phyloP scores from a whole-genome alignment of 208 protist species.

The Leishmania amazonensis region DNA sequence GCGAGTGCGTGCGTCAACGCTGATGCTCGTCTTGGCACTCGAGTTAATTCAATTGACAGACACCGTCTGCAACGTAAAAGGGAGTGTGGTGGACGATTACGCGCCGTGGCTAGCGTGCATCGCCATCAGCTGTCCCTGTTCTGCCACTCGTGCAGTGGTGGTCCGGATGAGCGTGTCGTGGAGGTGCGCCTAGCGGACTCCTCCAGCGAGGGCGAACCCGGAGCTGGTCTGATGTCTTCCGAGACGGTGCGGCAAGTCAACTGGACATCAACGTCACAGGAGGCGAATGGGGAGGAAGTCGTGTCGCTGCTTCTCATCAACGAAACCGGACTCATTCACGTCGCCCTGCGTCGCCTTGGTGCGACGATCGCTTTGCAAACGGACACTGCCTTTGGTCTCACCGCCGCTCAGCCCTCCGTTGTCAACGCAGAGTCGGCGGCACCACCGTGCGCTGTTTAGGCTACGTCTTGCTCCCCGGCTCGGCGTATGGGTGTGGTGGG shows the following conservation, averaged over 20 bases:
- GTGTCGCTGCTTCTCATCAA: neutral
- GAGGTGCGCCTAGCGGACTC: neutral
- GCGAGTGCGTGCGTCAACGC: neutral
- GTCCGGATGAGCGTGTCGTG: neutral
- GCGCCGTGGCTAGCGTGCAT: neutral
- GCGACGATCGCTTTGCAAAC: conserved; percentile 7
- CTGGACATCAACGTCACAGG: neutral
- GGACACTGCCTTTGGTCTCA: conserved; percentile 8
- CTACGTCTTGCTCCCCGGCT: neutral
- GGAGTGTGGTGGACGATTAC: conserved; percentile 9
- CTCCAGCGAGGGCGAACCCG: neutral
- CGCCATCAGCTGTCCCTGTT: neutral
- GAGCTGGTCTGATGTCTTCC: neutral
- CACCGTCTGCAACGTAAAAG: conserved; percentile 2
- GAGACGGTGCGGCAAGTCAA: neutral
- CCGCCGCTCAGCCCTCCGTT: neutral
- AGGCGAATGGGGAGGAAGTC: conserved; percentile 1
- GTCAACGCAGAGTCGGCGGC: conserved; percentile 4
- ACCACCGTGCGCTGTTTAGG: neutral
- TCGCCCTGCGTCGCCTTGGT: conserved; percentile 2
- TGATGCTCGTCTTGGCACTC: neutral
- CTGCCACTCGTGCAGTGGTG: neutral
- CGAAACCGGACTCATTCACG: conserved; percentile 6
- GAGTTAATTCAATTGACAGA: neutral
- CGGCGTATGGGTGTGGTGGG: conserved; percentile 2